phyloP scores from a whole-genome alignment of 2,329 filamentous ascomycete species.

The Aspergillus neoniger region DNA sequence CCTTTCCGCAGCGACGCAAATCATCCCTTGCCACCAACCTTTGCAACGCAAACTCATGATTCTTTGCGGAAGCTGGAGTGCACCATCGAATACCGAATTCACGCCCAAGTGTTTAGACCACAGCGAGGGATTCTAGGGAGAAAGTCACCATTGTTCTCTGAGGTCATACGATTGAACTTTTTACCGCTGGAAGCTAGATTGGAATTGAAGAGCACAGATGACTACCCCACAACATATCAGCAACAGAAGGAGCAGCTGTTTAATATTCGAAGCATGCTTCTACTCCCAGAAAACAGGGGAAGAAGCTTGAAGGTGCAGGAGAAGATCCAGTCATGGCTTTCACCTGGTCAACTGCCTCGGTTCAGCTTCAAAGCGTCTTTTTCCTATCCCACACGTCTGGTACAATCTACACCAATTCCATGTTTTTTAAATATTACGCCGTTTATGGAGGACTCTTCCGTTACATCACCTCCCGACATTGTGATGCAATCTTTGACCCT shows the following conservation, averaged over 20 bases:
- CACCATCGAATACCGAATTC: slow-evolving; percentile 14
- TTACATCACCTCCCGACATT: slow-evolving; percentile 2
- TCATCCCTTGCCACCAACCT: slow-evolving; percentile 17
- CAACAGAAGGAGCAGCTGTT: slow-evolving; percentile 12
- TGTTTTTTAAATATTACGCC: slow-evolving; percentile 9
- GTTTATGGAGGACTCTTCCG: slow-evolving; percentile 8
- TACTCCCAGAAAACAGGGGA: slow-evolving; percentile 17
- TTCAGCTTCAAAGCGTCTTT: slow-evolving; percentile 18
- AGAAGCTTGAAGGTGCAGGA: slow-evolving; percentile 11
- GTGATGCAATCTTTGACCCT: slow-evolving; percentile 11
- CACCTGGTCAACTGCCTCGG: slow-evolving; percentile 14
- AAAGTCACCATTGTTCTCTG: slow-evolving; percentile 6
- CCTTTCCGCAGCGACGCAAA: slow-evolving; percentile 16
- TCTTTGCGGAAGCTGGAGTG: slow-evolving; percentile 10
- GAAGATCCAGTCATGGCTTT: slow-evolving; percentile 18
- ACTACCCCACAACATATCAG: background rate
- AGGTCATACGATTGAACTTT: slow-evolving; percentile 6
- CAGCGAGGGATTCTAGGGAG: slow-evolving; percentile 8
- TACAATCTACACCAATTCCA: slow-evolving; percentile 10
- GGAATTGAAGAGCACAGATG: background rate
- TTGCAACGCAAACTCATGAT: slow-evolving; percentile 6
- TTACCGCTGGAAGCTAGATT: slow-evolving; percentile 4
- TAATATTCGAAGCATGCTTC: slow-evolving; percentile 10
- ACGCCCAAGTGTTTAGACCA: slow-evolving; percentile 12
- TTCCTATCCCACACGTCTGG: slow-evolving; percentile 11